Base-by-base conservation (phyloP, 495 filamentous ascomycete genomes). In the Penicillium silybi region DNA sequence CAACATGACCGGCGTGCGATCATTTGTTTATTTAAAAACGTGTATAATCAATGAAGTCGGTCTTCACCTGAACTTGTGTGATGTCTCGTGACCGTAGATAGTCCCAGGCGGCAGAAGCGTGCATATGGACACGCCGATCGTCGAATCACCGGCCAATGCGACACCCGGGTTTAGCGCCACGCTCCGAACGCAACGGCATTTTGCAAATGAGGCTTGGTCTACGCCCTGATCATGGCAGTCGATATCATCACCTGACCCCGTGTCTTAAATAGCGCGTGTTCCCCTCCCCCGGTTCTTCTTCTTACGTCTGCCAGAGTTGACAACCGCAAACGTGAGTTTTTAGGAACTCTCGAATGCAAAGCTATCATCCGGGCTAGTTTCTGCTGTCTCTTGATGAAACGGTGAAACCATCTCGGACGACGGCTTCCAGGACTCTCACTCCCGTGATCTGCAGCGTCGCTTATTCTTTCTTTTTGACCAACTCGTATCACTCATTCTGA, bases 221-320 rank as follows among this genome's bases (percentile, higher is more conserved):
- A 26, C 44, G 39, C 39, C 51, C 51, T 26, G 51, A 35, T 57
- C 49, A 57, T 25, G 35, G 41, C 80, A 56, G 38, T 50, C 55
- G 53, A 54, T 46, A 49, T 56, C 60, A 67, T 67, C 64, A 67
- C 62, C 62, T 67, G 64, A 67, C 54, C 39, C 19, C 10, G 25
- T 26, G 22, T 53, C 48, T 58, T 58, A 62, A 62, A 57, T 54
- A 52, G 74, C 70, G 47, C 72, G 62, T 50, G 69, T 37, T 45
- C 44, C 41, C 42, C 37, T 44, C 53, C 39, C 41, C 44, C 42
- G 38, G 39, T 49, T 61, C 52, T 57, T 53, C 39, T 57, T 51
- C 43, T 47, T 56, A 67, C 67, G 68, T 62, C 62, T 67, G 64
- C 60, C 55, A 66, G 70, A 74, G 70, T 72, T 63, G 69, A 68